Evolutionary conservation across 495 filamentous ascomycete species (phyloP).

Genomic region (Annulohypoxylon bovei): DNA sequence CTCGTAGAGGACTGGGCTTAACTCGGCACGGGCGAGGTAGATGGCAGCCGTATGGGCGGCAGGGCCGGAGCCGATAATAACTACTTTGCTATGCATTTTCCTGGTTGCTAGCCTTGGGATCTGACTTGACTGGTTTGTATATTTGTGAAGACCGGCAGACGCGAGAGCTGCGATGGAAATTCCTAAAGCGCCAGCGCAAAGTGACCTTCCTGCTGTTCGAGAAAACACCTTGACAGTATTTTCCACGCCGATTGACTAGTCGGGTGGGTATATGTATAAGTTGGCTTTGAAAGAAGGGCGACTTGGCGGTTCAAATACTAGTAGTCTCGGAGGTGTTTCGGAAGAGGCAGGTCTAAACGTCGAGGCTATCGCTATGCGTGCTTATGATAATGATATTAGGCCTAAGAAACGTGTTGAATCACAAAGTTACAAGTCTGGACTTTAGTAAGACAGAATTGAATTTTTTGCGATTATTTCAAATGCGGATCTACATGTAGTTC

Average conservation of each 20-base stretch:
- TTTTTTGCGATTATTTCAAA: constrained; percentile 25
- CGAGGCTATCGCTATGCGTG: constrained; percentile 3
- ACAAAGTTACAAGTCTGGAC: constrained; percentile 10
- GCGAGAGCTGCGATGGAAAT: constrained; percentile 69
- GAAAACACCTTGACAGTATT: constrained; percentile 84
- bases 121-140: constrained; percentile 67
- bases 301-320: constrained; percentile 23
- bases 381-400: constrained; percentile 10
- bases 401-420: constrained; percentile 5
- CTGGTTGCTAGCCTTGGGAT: constrained; percentile 57
- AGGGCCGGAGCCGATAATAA: constrained; percentile 92
- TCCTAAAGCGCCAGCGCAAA: constrained; percentile 67
- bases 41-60: constrained; percentile 97
- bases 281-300: background rate
- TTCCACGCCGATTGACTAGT: background rate
- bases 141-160: constrained; percentile 71
- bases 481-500: constrained; percentile 40
- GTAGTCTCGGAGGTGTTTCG: constrained; percentile 29
- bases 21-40: constrained; percentile 92
- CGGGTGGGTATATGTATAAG: background rate
- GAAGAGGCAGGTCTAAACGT: constrained; percentile 15
- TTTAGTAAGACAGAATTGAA: constrained; percentile 31
- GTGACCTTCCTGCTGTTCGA: constrained; percentile 67
- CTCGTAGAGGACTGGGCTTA: constrained; percentile 93
- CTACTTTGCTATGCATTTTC: constrained; percentile 84